Percentiles rank a stretch among this genome's conserved stretches.
Conservation (phyloP, 192 early-diverging fungal species). For the Backusella tuberculispora region DNA sequence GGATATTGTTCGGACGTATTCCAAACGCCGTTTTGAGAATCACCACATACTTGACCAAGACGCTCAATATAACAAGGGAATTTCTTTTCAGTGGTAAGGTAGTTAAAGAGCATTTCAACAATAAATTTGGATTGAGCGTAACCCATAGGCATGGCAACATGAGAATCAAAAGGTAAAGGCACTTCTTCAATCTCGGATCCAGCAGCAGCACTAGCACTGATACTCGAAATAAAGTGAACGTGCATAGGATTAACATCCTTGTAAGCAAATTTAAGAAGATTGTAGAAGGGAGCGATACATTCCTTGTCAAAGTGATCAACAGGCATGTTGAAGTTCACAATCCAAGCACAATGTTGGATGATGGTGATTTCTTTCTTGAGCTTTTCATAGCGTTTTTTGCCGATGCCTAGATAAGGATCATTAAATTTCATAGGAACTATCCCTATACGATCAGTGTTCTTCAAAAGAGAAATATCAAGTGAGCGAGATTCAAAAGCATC, state of each 20-base stretch:
- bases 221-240: constrained; percentile 35
- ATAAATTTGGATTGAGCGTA: constrained; percentile 41
- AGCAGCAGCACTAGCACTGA: constrained; percentile 28
- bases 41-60: constrained; percentile 37
- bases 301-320: constrained; percentile 33
- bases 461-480: constrained; percentile 26
- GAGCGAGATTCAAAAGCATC: constrained; percentile 23
- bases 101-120: constrained; percentile 29
- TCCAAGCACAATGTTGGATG: too few species aligned
- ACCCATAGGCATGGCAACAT: constrained; percentile 28
- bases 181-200: constrained; percentile 5
- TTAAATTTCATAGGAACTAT: constrained; percentile 25
- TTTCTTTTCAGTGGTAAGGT: constrained; percentile 24
- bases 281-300: constrained; percentile 28
- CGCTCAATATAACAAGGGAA: constrained; percentile 30
- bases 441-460: not conserved
- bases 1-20: constrained; percentile 30
- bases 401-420: constrained; percentile 27
- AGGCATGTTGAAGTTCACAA: constrained; percentile 41
- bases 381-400: constrained; percentile 19
- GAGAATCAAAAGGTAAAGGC: constrained; percentile 25
- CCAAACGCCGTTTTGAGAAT: constrained; percentile 36
- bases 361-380: constrained; percentile 31
- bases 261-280: constrained; percentile 30
- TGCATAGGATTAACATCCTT: constrained; percentile 23